phyloP scores from a whole-genome alignment of 805 yeast species.

The Hanseniaspora vineae region DNA sequence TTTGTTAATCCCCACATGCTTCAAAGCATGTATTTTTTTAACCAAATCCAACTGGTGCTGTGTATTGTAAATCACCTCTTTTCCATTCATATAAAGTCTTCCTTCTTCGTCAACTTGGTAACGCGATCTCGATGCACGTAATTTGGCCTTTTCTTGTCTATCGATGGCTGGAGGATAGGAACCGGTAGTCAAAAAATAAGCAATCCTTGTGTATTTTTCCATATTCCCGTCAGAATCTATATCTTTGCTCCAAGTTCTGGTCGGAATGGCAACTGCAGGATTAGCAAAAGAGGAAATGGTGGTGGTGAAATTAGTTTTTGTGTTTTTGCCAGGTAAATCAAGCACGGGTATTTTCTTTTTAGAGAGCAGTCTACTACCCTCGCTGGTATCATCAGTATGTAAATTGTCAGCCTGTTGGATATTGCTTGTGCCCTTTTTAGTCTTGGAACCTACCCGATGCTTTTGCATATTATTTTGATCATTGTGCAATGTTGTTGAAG shows the following conservation, averaged over 20 bases:
- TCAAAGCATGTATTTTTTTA: conserved; percentile 49
- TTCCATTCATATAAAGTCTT: conserved; percentile 58
- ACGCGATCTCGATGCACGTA: conserved; percentile 36
- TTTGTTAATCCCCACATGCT: conserved; percentile 82
- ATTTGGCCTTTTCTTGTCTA: conserved; percentile 76
- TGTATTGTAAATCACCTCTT: conserved; percentile 74
- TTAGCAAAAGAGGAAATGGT: too few relatives aligned
- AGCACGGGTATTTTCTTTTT: too few relatives aligned
- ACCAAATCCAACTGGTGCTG: conserved; percentile 65
- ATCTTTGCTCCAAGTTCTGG: background rate
- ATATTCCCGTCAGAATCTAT: conserved; percentile 11
- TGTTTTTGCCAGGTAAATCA: too few relatives aligned
- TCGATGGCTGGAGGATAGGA: conserved; percentile 74
- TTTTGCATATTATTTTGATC: too few relatives aligned
- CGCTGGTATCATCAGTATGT: too few relatives aligned
- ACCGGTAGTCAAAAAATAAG: conserved; percentile 69
- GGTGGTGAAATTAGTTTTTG: too few relatives aligned
- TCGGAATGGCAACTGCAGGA: background rate
- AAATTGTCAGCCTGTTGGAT: too few relatives aligned
- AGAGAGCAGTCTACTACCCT: too few relatives aligned
- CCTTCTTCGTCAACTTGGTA: conserved; percentile 38
- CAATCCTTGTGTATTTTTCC: conserved; percentile 60
- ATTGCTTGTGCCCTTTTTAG: too few relatives aligned
- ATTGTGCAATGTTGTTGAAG: too few relatives aligned
- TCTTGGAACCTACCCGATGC: too few relatives aligned